A percentile compares a stretch with the other conserved stretches of the same genome.
Conservation (phyloP, 2,329 filamentous ascomycete species). For the Dothideomycetes sp. region DNA sequence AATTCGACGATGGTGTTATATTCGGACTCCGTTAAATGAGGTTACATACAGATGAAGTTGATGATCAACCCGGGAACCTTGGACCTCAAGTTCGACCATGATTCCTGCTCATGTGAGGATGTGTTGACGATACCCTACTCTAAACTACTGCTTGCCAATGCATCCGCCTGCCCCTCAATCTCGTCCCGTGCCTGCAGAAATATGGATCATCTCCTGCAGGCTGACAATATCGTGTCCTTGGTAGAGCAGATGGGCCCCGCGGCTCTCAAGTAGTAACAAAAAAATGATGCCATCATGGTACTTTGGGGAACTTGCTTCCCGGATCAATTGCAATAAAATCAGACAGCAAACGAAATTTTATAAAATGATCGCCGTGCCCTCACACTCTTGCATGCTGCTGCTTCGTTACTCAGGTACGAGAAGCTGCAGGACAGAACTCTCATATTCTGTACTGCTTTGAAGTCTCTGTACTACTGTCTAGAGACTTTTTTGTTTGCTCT, state of each 20-base stretch:
- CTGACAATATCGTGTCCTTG: conserved; percentile 2
- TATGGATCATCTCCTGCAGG: conserved; percentile 10
- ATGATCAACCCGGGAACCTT: too few relatives aligned
- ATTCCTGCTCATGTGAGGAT: too few relatives aligned
- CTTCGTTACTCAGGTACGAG: neutral
- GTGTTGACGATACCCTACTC: too few relatives aligned
- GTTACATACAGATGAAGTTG: too few relatives aligned
- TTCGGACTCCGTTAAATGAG: too few relatives aligned
- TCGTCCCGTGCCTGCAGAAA: conserved; percentile 12
- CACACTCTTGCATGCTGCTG: neutral
- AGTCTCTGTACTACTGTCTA: too few relatives aligned
- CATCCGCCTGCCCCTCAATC: neutral
- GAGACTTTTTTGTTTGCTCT: too few relatives aligned
- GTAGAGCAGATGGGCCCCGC: conserved; percentile 5
- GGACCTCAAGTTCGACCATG: too few relatives aligned
- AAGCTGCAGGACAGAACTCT: conserved; percentile 4
- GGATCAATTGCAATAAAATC: too few relatives aligned
- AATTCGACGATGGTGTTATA: too few relatives aligned
- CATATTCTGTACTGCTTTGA: neutral
- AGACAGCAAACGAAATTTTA: neutral
- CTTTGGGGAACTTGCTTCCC: too few relatives aligned
- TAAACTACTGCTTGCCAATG: conserved; percentile 7
- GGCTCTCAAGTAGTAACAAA: neutral
- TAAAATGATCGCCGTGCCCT: conserved; percentile 5
- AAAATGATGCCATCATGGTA: conserved; percentile 4